A percentile compares a stretch with the other conserved stretches of the same genome.
phyloP scores from a whole-genome alignment of 352 stramenopile genomes.

The Peronospora destructor region DNA sequence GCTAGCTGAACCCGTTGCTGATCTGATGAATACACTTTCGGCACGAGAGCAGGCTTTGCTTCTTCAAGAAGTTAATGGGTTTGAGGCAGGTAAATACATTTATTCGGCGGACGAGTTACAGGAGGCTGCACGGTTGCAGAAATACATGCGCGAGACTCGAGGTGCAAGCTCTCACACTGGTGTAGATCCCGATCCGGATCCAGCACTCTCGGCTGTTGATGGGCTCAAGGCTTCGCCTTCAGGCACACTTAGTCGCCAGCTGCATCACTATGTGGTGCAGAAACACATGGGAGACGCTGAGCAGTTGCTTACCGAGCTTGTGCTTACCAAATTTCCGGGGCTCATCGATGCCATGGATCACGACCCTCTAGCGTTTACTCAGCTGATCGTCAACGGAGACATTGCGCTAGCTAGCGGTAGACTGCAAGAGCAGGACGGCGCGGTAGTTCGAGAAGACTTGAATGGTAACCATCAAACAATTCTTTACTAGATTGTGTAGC shows the following conservation, averaged over 20 bases:
- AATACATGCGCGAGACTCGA: constrained; percentile 36
- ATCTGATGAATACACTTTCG: constrained; percentile 42
- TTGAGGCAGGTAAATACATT: constrained; percentile 56
- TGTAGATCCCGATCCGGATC: constrained; percentile 17
- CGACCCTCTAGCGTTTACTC: constrained; percentile 63
- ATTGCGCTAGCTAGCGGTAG: constrained; percentile 22
- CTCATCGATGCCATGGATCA: constrained; percentile 79
- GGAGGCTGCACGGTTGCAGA: constrained; percentile 47
- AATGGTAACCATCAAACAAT: constrained; percentile 22
- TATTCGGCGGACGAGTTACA: constrained; percentile 74
- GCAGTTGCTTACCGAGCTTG: constrained; percentile 55
- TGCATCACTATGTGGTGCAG: constrained; percentile 35
- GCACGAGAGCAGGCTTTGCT: constrained; percentile 50
- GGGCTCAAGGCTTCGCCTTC: constrained; percentile 16
- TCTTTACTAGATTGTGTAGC: constrained; percentile 19
- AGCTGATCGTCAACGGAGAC: constrained; percentile 50
- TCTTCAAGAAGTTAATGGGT: constrained; percentile 59
- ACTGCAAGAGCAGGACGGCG: constrained; percentile 22
- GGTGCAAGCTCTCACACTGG: constrained; percentile 8
- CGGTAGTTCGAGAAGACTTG: constrained; percentile 15
- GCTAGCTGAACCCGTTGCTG: constrained; percentile 30
- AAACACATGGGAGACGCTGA: constrained; percentile 40
- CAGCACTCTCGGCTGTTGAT: constrained; percentile 7
- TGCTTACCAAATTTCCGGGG: constrained; percentile 53
- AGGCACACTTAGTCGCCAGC: constrained; percentile 23